Percentiles rank a stretch among this genome's conserved stretches.
These are phyloP conservation scores for Chrysoporthe austroafricana DNA, from an alignment of 2,329 filamentous ascomycete genomes.

Conservation along the genomic window DNA sequence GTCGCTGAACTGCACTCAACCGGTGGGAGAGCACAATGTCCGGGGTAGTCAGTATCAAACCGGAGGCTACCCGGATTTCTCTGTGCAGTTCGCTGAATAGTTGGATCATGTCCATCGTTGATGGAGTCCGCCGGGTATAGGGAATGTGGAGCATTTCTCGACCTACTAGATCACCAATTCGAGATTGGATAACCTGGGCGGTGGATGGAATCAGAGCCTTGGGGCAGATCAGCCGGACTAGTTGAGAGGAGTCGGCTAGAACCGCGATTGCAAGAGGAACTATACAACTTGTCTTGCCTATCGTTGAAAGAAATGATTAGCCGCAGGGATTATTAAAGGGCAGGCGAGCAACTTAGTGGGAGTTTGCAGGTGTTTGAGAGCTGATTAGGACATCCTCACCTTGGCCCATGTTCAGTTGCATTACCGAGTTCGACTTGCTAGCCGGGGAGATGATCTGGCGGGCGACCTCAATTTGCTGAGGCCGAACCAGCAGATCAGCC, in stretches of 20 bases:
- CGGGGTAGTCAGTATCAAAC: conserved; percentile 63
- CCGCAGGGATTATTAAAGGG: neutral
- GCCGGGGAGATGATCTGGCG: conserved; percentile 59
- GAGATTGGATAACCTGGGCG: conserved; percentile 57
- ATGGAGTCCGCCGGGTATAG: conserved; percentile 56
- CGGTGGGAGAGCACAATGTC: conserved; percentile 69
- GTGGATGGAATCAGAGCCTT: conserved; percentile 62
- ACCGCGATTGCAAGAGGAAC: conserved; percentile 54
- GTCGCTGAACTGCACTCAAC: conserved; percentile 61
- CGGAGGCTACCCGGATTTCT: conserved; percentile 46
- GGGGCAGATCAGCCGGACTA: conserved; percentile 60
- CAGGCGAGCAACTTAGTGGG: neutral
- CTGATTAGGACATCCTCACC: conserved; percentile 38
- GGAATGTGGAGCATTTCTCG: conserved; percentile 60
- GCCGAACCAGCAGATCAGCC: conserved; percentile 63
- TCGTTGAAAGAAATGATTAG: neutral
- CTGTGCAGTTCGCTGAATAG: conserved; percentile 45
- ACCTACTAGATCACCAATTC: conserved; percentile 58
- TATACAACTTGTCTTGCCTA: conserved; percentile 62
- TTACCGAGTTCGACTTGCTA: conserved; percentile 58
- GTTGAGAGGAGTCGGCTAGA: conserved; percentile 48
- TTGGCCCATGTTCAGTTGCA: conserved; percentile 72
- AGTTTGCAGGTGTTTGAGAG: neutral
- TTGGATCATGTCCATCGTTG: conserved; percentile 35
- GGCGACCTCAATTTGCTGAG: conserved; percentile 66